Evolutionary conservation across 345 rosid genomes (phyloP).

Genomic region (Eucalyptus regnans): DNA sequence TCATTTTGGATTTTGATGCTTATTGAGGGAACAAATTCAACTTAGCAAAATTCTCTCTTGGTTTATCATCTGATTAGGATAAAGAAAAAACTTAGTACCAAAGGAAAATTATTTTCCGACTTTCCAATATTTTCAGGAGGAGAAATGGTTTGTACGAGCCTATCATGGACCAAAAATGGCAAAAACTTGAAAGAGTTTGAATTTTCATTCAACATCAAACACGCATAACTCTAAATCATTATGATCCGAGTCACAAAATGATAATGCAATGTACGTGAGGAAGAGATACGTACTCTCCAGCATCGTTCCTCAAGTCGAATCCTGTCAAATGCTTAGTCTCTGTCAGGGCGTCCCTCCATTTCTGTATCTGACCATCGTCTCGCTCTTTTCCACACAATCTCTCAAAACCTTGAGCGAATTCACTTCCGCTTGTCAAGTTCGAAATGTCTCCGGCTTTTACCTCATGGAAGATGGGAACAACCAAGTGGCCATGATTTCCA

Average conservation of each 20-base stretch:
- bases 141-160: too few relatives aligned
- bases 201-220: neutral
- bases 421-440: neutral
- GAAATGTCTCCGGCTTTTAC: neutral
- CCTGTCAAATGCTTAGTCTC: neutral
- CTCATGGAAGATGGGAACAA: neutral
- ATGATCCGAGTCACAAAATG: neutral
- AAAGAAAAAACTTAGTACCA: too few relatives aligned
- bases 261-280: too few relatives aligned
- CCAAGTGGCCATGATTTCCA: neutral
- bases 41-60: too few relatives aligned
- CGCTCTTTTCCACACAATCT: neutral
- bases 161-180: neutral
- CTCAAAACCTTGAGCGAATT: neutral
- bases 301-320: neutral
- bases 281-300: neutral
- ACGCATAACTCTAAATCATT: neutral
- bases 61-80: too few relatives aligned
- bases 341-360: neutral
- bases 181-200: neutral
- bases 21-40: too few relatives aligned
- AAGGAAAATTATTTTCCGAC: too few relatives aligned
- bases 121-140: too few relatives aligned
- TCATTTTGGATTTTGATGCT: too few relatives aligned
- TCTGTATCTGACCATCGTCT: neutral